A percentile compares a stretch with the other conserved stretches of the same genome.
Evolutionary conservation across 352 stramenopile genomes (phyloP).

Genomic region (Pythium sp.): DNA sequence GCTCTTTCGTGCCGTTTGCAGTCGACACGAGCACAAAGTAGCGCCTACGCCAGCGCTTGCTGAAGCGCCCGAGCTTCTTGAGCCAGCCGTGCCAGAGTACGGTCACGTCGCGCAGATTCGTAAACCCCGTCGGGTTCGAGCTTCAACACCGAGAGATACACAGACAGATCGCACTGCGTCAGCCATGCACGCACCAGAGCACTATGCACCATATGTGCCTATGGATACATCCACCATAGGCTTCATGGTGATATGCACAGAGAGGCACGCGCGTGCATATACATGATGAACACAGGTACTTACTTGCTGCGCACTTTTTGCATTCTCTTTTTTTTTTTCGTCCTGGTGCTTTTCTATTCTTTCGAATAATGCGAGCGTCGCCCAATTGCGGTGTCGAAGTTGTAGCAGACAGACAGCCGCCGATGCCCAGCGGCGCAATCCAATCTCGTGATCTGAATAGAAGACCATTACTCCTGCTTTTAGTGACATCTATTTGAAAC

Average conservation of each 20-base stretch:
- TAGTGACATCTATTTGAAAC: too few species aligned
- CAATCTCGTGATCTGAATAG: too few species aligned
- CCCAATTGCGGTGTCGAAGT: slow-evolving; percentile 4
- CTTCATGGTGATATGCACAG: slow-evolving; percentile 1
- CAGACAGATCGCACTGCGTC: not conserved
- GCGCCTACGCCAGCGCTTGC: slow-evolving; percentile 71
- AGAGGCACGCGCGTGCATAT: not conserved
- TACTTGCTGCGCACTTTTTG: slow-evolving; percentile 54
- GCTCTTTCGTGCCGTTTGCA: slow-evolving; percentile 60
- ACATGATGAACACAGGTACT: slow-evolving; percentile 8
- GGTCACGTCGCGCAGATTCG: slow-evolving; percentile 49
- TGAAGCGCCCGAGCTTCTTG: slow-evolving; percentile 82
- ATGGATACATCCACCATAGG: not conserved
- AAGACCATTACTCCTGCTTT: too few species aligned
- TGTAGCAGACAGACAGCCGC: not conserved
- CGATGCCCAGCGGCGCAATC: too few species aligned
- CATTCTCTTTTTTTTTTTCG: slow-evolving; percentile 20
- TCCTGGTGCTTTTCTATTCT: not conserved
- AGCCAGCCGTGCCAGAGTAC: slow-evolving; percentile 85
- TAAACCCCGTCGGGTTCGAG: slow-evolving; percentile 48
- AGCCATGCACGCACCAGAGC: slow-evolving; percentile 1
- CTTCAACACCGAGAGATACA: slow-evolving; percentile 15
- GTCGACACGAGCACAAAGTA: slow-evolving; percentile 82
- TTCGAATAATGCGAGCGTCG: slow-evolving; percentile 1
- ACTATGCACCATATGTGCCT: not conserved